Conservation (phyloP, 1,284 basidiomycete genomes). For the Rhodotorula sp. region DNA sequence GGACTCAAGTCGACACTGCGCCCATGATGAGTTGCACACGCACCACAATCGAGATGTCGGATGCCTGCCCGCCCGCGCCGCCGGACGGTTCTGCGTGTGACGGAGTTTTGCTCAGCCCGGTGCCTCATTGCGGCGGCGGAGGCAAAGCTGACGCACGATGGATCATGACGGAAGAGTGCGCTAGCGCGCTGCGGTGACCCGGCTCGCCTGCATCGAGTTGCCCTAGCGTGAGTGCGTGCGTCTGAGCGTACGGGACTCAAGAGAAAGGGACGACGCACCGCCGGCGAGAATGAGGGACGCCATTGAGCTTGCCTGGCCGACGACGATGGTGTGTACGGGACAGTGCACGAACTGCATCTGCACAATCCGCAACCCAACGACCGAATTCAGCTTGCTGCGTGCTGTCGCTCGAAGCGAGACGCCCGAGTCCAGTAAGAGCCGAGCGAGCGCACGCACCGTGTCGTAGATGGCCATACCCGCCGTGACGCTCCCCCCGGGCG, state of each 20-base stretch:
- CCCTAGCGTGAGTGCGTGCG: not conserved
- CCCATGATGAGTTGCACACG: not conserved
- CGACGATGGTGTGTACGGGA: constrained; percentile 90
- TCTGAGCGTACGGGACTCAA: not conserved
- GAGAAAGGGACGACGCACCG: constrained; percentile 53
- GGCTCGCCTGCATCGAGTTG: constrained; percentile 59
- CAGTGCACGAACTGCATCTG: constrained; percentile 76
- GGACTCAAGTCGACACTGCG: too few relatives aligned
- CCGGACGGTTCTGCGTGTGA: constrained; percentile 69
- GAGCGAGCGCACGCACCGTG: constrained; percentile 69
- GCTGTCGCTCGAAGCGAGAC: constrained; percentile 51
- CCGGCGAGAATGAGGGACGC: constrained; percentile 83
- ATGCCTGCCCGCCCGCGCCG: constrained; percentile 87
- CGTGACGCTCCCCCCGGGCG: constrained; percentile 88
- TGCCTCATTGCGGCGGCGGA: too few relatives aligned
- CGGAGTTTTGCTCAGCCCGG: too few relatives aligned
- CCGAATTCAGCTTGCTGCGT: constrained; percentile 61
- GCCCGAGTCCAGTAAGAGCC: not conserved
- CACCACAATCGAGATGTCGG: constrained; percentile 87
- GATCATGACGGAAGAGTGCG: constrained; percentile 93
- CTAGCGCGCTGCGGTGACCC: constrained; percentile 83
- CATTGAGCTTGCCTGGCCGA: constrained; percentile 92
- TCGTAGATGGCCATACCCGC: constrained; percentile 93
- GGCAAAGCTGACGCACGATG: constrained; percentile 59
- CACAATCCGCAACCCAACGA: constrained; percentile 6